These are phyloP conservation scores for Raphanus sativus DNA, from an alignment of 345 rosid genomes.

Conservation along the genomic window DNA sequence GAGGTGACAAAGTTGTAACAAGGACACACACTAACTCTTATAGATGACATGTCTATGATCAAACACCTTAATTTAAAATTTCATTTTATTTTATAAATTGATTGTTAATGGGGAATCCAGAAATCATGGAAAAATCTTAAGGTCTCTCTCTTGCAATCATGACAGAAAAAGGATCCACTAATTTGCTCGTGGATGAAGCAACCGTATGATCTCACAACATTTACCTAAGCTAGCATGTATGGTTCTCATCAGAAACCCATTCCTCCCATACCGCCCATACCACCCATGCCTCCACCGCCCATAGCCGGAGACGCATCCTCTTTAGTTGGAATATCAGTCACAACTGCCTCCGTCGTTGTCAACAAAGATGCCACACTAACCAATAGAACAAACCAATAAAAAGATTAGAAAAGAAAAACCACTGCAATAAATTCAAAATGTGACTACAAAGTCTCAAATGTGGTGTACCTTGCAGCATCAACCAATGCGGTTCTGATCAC, in stretches of 20 bases:
- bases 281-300: conserved; percentile 55
- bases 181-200: conserved; percentile 17
- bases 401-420: background rate
- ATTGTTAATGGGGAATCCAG: background rate
- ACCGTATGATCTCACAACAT: conserved; percentile 8
- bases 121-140: background rate
- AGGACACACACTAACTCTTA: no score
- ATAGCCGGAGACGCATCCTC: conserved; percentile 65
- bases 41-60: background rate
- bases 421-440: background rate
- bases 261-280: conserved; percentile 94
- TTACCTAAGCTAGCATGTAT: conserved; percentile 10
- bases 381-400: background rate
- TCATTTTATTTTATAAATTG: background rate
- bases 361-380: conserved; percentile 87
- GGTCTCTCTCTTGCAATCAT: background rate
- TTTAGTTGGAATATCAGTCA: conserved; percentile 81
- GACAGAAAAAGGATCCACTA: background rate
- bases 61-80: background rate
- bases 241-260: conserved; percentile 63
- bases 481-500: conserved; percentile 95
- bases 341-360: conserved; percentile 95
- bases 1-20: no score
- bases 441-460: background rate
- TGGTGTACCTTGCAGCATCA: conserved; percentile 85